Base-by-base conservation (phyloP, 2,329 filamentous ascomycete genomes). In the Tolypocladium tropicale region DNA sequence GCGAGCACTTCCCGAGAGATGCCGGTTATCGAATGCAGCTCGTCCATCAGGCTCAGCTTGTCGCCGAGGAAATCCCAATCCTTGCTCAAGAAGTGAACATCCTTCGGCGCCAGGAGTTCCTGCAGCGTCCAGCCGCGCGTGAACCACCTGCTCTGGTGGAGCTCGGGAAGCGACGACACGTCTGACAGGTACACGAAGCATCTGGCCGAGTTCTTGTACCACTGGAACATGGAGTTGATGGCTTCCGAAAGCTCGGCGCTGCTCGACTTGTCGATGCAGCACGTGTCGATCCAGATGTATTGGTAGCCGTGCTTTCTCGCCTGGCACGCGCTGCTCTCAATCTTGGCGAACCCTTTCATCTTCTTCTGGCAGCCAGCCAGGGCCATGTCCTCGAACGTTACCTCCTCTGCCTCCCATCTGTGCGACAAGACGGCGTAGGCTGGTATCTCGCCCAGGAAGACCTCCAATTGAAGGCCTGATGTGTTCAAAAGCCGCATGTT, bases 401-500 rank as follows among this genome's bases (percentile, higher is more conserved):
- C 59, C 46, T 69, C 65, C 30, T 59, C 64, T 10, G 53, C 28
- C 41, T 61, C 61, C 67, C 67, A 68, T 2, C 63, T 67, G 36
- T 68, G 67, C 4, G 67, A 68, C 9, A 68, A 57, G 52, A 68
- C 67, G 39, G 65, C 64, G 34, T 66, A 68, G 1, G 57, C 58
- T 2, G 65, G 65, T 28, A 28, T 21, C 34, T 55, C 52, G 48
- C 57, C 58, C 21, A 34, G 48, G 21, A 58, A 57, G n/a, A 18
- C 28, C 30, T 57, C 53, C 21, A 57, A 23, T n/a, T 36, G 34
- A 21, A 55, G 48, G 36, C 21, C 49, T 4, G 41, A 16, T 7
- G 48, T 43, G 18, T 55, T 57, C 34, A 57, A 51, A 28, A 57
- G 55, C 30, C 55, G 52, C 55, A 57, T 57, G 0, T 2, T 41